These are phyloP conservation scores for Monotropa hypopitys DNA, from an alignment of 179 eudicot species.

Conservation along the genomic window DNA sequence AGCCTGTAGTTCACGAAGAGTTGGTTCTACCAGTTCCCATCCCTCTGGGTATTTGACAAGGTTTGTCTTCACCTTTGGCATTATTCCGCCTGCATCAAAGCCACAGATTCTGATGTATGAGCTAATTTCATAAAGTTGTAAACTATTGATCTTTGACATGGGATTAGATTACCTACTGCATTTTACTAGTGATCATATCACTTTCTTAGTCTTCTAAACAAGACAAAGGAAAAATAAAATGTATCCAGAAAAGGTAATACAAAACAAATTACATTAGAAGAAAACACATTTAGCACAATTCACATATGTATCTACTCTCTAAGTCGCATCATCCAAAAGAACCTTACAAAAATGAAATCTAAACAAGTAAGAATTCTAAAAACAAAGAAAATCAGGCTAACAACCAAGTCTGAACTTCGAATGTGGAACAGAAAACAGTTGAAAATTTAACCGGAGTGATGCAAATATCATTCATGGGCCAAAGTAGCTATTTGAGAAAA, in stretches of 20 bases:
- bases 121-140: neutral
- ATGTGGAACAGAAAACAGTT: neutral
- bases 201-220: neutral
- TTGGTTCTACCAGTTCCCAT: conserved; percentile 86
- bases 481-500: neutral
- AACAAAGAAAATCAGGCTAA: too few relatives aligned
- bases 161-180: neutral
- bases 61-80: conserved; percentile 86
- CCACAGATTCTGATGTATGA: neutral
- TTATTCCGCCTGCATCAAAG: conserved; percentile 13
- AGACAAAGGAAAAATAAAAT: neutral
- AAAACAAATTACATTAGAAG: too few relatives aligned
- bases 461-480: neutral
- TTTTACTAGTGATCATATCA: neutral
- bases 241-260: too few relatives aligned
- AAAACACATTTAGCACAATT: too few relatives aligned
- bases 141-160: neutral
- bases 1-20: conserved; percentile 63
- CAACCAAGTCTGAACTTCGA: too few relatives aligned
- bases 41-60: conserved; percentile 78
- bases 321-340: too few relatives aligned
- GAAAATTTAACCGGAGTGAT: neutral
- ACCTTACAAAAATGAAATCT: too few relatives aligned
- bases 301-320: too few relatives aligned
- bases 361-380: too few relatives aligned